Percentiles rank a stretch among this genome's conserved stretches.
Evolutionary conservation across 192 early-diverging fungal species (phyloP).

Genomic region (Coemansia sp.): DNA sequence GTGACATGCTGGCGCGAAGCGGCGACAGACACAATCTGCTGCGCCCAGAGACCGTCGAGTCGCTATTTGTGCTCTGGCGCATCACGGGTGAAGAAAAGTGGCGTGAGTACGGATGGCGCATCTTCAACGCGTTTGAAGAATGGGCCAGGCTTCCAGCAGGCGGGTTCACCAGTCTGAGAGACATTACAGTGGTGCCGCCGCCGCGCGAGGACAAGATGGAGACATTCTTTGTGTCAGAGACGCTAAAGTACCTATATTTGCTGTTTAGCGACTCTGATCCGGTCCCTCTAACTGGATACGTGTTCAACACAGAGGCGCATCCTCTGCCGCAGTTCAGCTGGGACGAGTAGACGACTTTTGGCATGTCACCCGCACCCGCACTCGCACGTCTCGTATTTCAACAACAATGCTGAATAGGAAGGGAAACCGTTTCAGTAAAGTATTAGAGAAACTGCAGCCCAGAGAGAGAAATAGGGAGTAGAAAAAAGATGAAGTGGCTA

Average conservation of each 20-base stretch:
- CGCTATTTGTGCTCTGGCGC: constrained; percentile 77
- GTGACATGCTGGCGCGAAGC: constrained; percentile 24
- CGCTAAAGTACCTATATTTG: constrained; percentile 90
- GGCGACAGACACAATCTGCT: constrained; percentile 57
- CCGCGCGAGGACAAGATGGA: constrained; percentile 36
- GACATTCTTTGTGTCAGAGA: constrained; percentile 89
- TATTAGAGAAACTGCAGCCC: neutral
- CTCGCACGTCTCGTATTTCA: too few relatives aligned
- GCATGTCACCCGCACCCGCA: too few relatives aligned
- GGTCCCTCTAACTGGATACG: constrained; percentile 74
- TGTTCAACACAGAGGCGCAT: constrained; percentile 96
- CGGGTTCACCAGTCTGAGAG: constrained; percentile 57
- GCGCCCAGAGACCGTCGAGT: constrained; percentile 88
- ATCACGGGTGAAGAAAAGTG: constrained; percentile 81
- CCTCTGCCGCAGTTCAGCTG: constrained; percentile 56
- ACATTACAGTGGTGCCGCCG: constrained; percentile 27
- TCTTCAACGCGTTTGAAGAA: constrained; percentile 80
- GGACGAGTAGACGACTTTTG: neutral
- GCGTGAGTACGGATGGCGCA: constrained; percentile 70
- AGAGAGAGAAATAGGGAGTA: neutral
- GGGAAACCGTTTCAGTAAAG: neutral
- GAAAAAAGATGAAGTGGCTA: constrained; percentile 5
- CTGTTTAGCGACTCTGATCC: constrained; percentile 64
- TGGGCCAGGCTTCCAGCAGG: constrained; percentile 57
- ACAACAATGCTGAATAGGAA: neutral